Evolutionary conservation across 352 stramenopile genomes (phyloP).

Genomic region (Thalassiosira exigua): DNA sequence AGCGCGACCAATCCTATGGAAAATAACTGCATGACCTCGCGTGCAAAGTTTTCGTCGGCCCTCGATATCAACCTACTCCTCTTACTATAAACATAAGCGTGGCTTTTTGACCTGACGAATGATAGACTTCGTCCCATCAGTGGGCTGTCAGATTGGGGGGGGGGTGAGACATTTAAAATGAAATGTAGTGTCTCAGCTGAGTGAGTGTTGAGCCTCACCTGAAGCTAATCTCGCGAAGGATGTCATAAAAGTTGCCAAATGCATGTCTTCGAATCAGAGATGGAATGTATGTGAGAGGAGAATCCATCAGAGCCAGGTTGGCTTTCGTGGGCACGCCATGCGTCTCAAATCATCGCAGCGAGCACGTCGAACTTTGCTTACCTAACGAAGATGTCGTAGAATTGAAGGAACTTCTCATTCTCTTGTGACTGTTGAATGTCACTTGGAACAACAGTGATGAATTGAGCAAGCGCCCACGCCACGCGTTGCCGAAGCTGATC

Average conservation of each 20-base stretch:
- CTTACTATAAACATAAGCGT: conserved; percentile 54
- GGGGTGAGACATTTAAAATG: conserved; percentile 65
- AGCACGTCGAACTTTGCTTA: too few species aligned
- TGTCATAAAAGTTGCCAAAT: conserved; percentile 78
- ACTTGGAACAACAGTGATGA: conserved; percentile 21
- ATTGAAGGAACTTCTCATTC: conserved; percentile 25
- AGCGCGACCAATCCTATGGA: conserved; percentile 71
- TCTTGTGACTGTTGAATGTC: conserved; percentile 12
- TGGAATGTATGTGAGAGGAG: too few species aligned
- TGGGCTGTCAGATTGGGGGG: conserved; percentile 56
- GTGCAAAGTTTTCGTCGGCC: conserved; percentile 61
- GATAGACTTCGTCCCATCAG: conserved; percentile 41
- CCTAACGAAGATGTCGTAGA: conserved; percentile 83
- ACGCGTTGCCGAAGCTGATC: conserved; percentile 65
- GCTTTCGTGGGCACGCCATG: too few species aligned
- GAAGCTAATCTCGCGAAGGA: conserved; percentile 72
- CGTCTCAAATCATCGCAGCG: too few species aligned
- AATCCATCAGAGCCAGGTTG: too few species aligned
- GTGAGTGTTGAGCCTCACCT: conserved; percentile 24
- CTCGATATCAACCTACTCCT: conserved; percentile 45
- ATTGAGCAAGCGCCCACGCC: conserved; percentile 54
- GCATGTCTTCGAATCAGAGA: too few species aligned
- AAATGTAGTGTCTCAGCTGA: conserved; percentile 71
- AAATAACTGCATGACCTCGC: conserved; percentile 78
- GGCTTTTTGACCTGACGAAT: conserved; percentile 62